Conservation (phyloP, 2,329 filamentous ascomycete species). For the Aspergillaceae sp. region DNA sequence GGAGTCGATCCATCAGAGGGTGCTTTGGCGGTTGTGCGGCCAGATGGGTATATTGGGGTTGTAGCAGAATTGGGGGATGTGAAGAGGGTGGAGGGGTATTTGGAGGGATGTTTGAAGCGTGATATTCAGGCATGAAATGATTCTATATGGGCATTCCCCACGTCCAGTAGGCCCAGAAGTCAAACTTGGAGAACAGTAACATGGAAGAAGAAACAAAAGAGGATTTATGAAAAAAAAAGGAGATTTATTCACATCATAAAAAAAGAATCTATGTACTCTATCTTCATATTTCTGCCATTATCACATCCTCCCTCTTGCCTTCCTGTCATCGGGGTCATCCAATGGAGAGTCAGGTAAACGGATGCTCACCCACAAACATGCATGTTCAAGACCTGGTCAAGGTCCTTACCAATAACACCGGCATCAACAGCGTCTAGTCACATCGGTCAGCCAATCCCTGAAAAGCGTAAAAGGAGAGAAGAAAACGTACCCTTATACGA, state of each 20-base stretch:
- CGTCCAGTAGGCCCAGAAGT: too few species aligned
- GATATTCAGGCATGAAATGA: slow-evolving; percentile 1
- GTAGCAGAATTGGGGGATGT: slow-evolving; percentile 21
- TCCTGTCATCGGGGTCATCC: too few species aligned
- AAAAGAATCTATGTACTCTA: too few species aligned
- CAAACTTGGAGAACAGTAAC: too few species aligned
- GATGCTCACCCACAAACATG: neutral
- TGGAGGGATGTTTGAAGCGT: slow-evolving; percentile 12
- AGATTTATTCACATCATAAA: too few species aligned
- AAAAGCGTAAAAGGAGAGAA: slow-evolving; percentile 17
- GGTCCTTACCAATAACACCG: slow-evolving; percentile 32
- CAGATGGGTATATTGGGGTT: slow-evolving; percentile 31
- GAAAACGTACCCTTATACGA: slow-evolving; percentile 17
- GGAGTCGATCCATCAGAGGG: slow-evolving; percentile 24
- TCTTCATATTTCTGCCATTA: too few species aligned
- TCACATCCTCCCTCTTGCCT: too few species aligned
- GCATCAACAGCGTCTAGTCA: slow-evolving; percentile 28
- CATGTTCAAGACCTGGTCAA: slow-evolving; percentile 7
- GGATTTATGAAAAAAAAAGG: too few species aligned
- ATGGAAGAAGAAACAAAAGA: too few species aligned
- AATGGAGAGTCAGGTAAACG: too few species aligned
- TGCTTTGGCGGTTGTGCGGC: slow-evolving; percentile 28
- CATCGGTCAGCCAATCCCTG: slow-evolving; percentile 43
- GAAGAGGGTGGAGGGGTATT: slow-evolving; percentile 16
- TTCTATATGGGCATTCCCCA: too few species aligned